Evolutionary conservation across 2,329 filamentous ascomycete genomes (phyloP), one percentile per base, ranked within the genome.

Genomic region (Microcyclospora tardicrescens): DNA sequence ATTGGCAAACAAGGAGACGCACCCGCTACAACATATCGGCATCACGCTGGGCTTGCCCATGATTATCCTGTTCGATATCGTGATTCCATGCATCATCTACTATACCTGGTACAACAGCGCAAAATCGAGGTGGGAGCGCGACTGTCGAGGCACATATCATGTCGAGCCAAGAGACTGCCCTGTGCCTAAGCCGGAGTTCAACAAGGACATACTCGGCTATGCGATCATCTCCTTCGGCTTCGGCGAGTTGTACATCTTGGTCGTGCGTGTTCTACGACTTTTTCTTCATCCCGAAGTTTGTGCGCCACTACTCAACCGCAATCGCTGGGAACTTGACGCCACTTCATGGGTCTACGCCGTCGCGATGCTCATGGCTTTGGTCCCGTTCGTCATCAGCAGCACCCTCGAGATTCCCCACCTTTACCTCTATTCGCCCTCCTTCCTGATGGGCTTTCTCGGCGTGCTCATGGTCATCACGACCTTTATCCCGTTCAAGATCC

Each of bases 301-400:
- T 37, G 54, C 54, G 16, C 54, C 54, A 13, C 41, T 57, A 10
- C 44, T 57, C 2, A 54, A 50, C 5, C 40, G 53, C 11, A 50
- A 38, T 35, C 41, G 44, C 33, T 55, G 51, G 51, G 54, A 57
- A 35, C 42, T 57, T n/a, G 54, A 57, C 33, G 54, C 54, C 10
- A 57, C 54, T 8, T 49, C 47, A 12, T 57, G 53, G 53, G 54
- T 57, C 6, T 57, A 57, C 34, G 49, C 48, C 6, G 48, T 52
- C 3, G 47, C 53, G 8, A 48, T 57, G 42, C 36, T 56, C 32
- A 42, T 54, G 35, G 53, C 53, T 6, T 35, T 57, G 12, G 51
- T 55, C 9, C 52, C 54, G 1, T 56, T 56, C 43, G 48, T 54
- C 12, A 36, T 51, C 13, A 51, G 53, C 12, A 38, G 44, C 15